Percentiles rank a stretch among this genome's conserved stretches.
These are phyloP conservation scores for Colletotrichum limetticola DNA, from an alignment of 2,329 filamentous ascomycete species.

Conservation along the genomic window DNA sequence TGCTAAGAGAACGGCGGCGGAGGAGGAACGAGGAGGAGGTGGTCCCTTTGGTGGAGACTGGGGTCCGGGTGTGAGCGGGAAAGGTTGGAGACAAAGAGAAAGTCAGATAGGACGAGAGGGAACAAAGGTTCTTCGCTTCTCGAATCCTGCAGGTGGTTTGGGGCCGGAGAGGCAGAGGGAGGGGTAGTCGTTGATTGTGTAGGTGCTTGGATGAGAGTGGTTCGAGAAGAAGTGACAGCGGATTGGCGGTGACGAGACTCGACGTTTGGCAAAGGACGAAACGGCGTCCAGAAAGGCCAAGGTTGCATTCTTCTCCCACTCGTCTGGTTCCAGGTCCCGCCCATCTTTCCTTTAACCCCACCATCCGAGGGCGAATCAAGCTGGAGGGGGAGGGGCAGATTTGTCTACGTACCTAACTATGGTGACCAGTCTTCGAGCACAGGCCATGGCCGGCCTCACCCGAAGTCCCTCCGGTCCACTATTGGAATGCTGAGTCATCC, in stretches of 20 bases:
- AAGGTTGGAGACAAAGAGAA: not conserved
- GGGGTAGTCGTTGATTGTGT: constrained; percentile 7
- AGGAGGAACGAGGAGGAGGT: not conserved
- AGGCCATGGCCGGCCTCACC: not conserved
- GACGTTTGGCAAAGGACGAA: constrained; percentile 16
- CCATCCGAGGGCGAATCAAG: constrained; percentile 30
- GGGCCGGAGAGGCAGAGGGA: not conserved
- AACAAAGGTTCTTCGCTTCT: not conserved
- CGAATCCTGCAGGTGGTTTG: not conserved
- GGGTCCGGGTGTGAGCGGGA: not conserved
- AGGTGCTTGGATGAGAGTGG: constrained; percentile 10
- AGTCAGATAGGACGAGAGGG: not conserved
- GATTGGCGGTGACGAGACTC: constrained; percentile 24
- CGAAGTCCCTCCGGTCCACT: not conserved
- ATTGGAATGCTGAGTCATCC: not conserved
- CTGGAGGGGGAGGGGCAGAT: constrained; percentile 1
- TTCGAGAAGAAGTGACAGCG: not conserved
- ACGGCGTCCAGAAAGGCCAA: constrained; percentile 31
- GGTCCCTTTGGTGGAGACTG: not conserved
- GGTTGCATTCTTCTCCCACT: constrained; percentile 25
- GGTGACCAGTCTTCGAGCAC: not conserved
- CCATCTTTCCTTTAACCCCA: constrained; percentile 4
- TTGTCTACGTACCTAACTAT: not conserved
- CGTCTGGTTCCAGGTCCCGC: not conserved
- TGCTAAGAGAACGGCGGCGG: not conserved